A percentile compares a stretch with the other conserved stretches of the same genome.
phyloP scores from a whole-genome alignment of 1,284 basidiomycete genomes.

The Cutaneotrichosporon sp. region DNA sequence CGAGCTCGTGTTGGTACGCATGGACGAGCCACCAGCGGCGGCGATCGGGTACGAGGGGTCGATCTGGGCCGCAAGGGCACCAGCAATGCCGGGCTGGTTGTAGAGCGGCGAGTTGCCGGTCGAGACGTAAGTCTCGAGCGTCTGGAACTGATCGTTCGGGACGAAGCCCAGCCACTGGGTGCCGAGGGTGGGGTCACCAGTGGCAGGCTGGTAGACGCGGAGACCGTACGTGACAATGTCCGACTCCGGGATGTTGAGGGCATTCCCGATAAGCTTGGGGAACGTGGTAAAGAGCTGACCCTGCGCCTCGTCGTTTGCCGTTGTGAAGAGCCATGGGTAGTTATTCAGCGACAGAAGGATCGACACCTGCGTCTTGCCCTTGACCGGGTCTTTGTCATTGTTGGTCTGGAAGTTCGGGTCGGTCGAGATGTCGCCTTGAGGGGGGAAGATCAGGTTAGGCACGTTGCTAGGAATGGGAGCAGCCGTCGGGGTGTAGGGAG shows the following conservation, averaged over 20 bases:
- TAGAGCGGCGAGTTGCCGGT: constrained; percentile 44
- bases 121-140: constrained; percentile 44
- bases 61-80: constrained; percentile 52
- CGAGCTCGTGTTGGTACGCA: not conserved
- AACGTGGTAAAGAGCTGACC: constrained; percentile 53
- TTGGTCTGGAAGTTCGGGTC: constrained; percentile 38
- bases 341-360: constrained; percentile 44
- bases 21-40: not conserved
- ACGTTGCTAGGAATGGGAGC: constrained; percentile 49
- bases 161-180: constrained; percentile 55
- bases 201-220: constrained; percentile 53
- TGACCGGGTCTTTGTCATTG: constrained; percentile 33
- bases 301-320: constrained; percentile 47
- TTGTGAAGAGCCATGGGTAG: constrained; percentile 46
- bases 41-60: constrained; percentile 47
- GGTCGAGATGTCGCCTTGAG: constrained; percentile 15
- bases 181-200: constrained; percentile 40
- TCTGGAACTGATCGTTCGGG: constrained; percentile 46
- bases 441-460: constrained; percentile 50
- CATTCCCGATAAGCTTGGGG: constrained; percentile 45
- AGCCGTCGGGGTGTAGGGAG: constrained; percentile 33
- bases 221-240: constrained; percentile 51
- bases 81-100: constrained; percentile 50
- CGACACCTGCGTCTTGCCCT: constrained; percentile 43
- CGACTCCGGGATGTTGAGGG: constrained; percentile 36